phyloP scores from a whole-genome alignment of 176 grass and related monocot genomes.

The Oryza coarctata region DNA sequence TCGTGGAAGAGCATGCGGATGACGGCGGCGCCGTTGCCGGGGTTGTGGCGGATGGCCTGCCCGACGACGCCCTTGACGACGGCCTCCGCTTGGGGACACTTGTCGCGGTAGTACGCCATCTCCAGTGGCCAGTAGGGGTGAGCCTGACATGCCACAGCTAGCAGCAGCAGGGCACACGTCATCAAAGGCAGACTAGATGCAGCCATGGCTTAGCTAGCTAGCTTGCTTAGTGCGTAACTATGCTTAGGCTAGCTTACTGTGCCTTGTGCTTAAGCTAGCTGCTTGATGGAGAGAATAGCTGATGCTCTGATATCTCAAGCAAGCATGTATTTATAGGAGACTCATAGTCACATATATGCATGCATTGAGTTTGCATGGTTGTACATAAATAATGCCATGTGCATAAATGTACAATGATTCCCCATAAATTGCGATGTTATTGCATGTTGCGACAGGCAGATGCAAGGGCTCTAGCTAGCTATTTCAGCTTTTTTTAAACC shows the following conservation, averaged over 20 bases:
- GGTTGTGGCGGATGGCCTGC: slow-evolving; percentile 8
- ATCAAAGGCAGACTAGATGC: neutral
- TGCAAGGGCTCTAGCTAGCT: neutral
- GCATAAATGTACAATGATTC: neutral
- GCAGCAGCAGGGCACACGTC: neutral
- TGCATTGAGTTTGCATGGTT: neutral
- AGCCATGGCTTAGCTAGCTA: neutral
- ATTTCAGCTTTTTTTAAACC: neutral
- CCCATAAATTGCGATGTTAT: neutral
- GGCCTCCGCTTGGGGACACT: slow-evolving; percentile 42
- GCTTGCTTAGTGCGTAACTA: neutral
- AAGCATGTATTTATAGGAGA: neutral
- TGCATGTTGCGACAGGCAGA: neutral
- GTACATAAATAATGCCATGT: neutral
- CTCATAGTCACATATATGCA: neutral
- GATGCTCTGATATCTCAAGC: neutral
- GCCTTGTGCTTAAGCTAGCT: neutral
- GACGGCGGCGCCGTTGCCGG: slow-evolving; percentile 39
- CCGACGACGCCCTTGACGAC: slow-evolving; percentile 27
- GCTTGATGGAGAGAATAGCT: neutral
- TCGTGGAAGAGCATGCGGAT: slow-evolving; percentile 61
- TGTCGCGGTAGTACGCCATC: slow-evolving; percentile 36
- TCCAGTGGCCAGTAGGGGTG: slow-evolving; percentile 29
- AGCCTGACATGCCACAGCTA: neutral
- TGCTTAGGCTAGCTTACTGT: neutral